phyloP scores from a whole-genome alignment of 75 land plant genomes.

The Ceratopteris richardii region DNA sequence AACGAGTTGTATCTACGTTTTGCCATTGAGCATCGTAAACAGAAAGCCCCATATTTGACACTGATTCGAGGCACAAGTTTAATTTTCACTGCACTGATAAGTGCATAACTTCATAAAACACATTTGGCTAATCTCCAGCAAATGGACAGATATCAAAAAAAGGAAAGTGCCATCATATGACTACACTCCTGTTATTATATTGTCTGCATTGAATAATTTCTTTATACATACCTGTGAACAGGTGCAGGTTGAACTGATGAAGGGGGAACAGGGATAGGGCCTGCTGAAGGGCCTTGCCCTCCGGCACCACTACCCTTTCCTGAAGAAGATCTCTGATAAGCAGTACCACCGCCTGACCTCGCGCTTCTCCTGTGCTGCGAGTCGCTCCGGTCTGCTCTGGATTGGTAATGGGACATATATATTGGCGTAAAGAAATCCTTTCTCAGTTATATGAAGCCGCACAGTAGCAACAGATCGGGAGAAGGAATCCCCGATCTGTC shows the following conservation, averaged over 20 bases:
- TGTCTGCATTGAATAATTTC: neutral
- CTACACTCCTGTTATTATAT: neutral
- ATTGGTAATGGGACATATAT: slow-evolving; percentile 93
- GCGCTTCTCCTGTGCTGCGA: slow-evolving; percentile 28
- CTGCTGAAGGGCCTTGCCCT: slow-evolving; percentile 36
- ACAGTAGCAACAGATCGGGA: too few relatives aligned
- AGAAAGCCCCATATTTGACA: too few relatives aligned
- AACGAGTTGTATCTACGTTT: too few relatives aligned
- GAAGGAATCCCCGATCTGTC: too few relatives aligned
- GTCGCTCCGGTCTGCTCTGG: slow-evolving; percentile 37
- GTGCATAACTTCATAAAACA: too few relatives aligned
- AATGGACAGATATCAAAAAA: neutral
- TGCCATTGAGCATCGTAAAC: too few relatives aligned
- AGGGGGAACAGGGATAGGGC: slow-evolving; percentile 24
- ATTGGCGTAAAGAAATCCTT: neutral
- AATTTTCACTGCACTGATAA: too few relatives aligned
- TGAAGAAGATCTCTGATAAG: slow-evolving; percentile 39
- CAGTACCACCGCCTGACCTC: slow-evolving; percentile 44
- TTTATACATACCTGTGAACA: neutral
- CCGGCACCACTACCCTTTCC: slow-evolving; percentile 39
- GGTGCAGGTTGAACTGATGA: slow-evolving; percentile 15
- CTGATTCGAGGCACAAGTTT: too few relatives aligned
- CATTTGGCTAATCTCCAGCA: too few relatives aligned
- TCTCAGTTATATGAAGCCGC: neutral
- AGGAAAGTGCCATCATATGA: neutral